These are phyloP conservation scores for Colletotrichum sp. DNA, from an alignment of 2,329 filamentous ascomycete species.

Conservation along the genomic window DNA sequence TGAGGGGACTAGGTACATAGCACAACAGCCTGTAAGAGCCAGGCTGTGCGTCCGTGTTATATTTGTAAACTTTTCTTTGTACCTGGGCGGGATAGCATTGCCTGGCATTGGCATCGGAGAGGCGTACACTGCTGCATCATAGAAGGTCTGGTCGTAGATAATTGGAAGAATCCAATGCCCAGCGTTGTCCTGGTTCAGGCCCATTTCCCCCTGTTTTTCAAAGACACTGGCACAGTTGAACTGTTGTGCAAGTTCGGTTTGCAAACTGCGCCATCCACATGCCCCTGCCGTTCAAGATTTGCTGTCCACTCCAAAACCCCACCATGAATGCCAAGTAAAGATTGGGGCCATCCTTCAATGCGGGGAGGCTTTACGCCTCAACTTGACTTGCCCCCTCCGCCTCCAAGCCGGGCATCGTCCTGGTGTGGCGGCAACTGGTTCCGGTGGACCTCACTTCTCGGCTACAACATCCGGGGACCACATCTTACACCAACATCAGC, in stretches of 20 bases:
- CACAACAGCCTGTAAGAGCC: no score
- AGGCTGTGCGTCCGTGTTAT: background rate
- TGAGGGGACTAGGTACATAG: background rate
- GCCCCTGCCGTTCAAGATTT: background rate
- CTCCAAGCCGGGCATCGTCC: background rate
- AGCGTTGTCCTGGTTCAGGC: background rate
- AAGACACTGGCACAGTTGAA: background rate
- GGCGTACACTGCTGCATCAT: background rate
- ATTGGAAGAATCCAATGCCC: background rate
- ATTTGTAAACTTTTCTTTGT: background rate
- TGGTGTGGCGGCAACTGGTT: background rate
- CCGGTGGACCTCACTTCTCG: background rate
- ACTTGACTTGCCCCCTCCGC: background rate
- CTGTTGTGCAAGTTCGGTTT: background rate
- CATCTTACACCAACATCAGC: background rate
- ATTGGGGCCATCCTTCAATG: background rate
- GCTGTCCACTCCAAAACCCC: background rate
- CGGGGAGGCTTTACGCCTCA: background rate
- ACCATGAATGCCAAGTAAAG: background rate
- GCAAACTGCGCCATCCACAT: background rate
- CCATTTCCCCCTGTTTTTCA: no score
- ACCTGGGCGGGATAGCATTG: conserved; percentile 1
- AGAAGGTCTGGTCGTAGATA: background rate
- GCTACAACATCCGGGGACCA: background rate
- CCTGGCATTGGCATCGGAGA: conserved; percentile 2